Evolutionary conservation across 352 stramenopile genomes (phyloP), one percentile per base, ranked within the genome.

Genomic region (Pythium chondricola): DNA sequence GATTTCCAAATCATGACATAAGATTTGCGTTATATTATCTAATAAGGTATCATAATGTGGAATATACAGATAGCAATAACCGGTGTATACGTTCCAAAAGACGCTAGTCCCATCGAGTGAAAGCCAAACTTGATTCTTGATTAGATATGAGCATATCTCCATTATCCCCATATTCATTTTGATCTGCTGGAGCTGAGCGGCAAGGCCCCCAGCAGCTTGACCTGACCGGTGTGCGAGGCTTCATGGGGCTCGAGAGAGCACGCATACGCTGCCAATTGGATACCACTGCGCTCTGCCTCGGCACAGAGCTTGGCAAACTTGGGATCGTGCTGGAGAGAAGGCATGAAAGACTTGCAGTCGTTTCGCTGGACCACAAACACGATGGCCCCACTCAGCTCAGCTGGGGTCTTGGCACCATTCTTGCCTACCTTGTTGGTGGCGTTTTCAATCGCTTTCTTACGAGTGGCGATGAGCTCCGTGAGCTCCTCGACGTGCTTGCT

Each of bases 361-460:
- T 87, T 62, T 20, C 82, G 78, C 64, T 93, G 82, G 32, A 93
- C 68, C 13, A 93, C 39, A 42, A 93, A 91, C 13, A 90, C 42
- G 40, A 93, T 83, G 1, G 78, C 62, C 7, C 62, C 72, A 40
- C 68, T 84, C 16, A 73, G 42, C 21, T 48, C 38, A 14, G 18
- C 7, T 8, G 48, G 20, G 10, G 14, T 8, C 31, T 56, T 62
- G 7, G 38, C 32, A n/a, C 52, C 45, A 5, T 25, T 39, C n/a
- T 63, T 42, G 29, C 52, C 52, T 9, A 54, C 61, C 21, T 47
- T 16, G n/a, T 60, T 35, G 35, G 31, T 36, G n/a, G n/a, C n/a
- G n/a, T n/a, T n/a, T n/a, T n/a, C n/a, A n/a, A n/a, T n/a, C n/a
- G n/a, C n/a, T 48, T 53, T 6, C 38, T 43, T 22, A 14, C 43